Evolutionary conservation across 371 early-diverging fungal species (phyloP), one percentile per base, ranked within the genome.

Genomic region (Lichtheimia ornata): DNA sequence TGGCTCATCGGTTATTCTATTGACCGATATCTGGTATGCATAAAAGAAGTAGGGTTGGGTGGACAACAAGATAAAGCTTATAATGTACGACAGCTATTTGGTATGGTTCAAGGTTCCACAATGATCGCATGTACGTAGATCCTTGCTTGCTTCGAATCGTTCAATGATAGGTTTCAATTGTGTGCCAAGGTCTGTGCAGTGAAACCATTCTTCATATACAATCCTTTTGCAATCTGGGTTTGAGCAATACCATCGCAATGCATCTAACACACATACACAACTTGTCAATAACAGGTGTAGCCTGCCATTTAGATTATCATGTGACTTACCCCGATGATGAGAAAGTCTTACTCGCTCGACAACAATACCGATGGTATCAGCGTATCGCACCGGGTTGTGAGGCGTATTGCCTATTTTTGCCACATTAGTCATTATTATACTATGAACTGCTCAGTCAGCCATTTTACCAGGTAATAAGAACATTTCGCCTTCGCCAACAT

Each of bases 191-290:
- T 96, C 92, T 14, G 77, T 79, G 68, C 97, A 97, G 66, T 93
- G 81, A 74, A 98, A 97, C 30, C 85, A 76, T 63, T 91, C 95
- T 66, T 95, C 85, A 74, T 96, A 92, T 2, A 97, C 93, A 52
- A 96, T 83, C 50, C 81, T 71, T 27, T 76, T 73, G 77, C 98
- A 98, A 0, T 61, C 45, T 45, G 63, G 53, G 42, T 82, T 63
- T 44, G 89, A 88, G 75, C 98, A 98, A 81, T 97, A 98, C 98
- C 98, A 98, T 62, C 95, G 83, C 53, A 97, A 70, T 11, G 78
- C 70, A 82, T 96, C 96, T 88, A 64, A 14, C 22, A 22, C 22
- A 22, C 5, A 1, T 25, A 50, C n/a, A 53, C 41, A 42, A 5
- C 35, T 24, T 35, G 35, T 35, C 4, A 28, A 28, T 28, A 4